These are phyloP conservation scores for Kluyveromyces aestuarii DNA, from an alignment of 805 yeast genomes.

Conservation along the genomic window DNA sequence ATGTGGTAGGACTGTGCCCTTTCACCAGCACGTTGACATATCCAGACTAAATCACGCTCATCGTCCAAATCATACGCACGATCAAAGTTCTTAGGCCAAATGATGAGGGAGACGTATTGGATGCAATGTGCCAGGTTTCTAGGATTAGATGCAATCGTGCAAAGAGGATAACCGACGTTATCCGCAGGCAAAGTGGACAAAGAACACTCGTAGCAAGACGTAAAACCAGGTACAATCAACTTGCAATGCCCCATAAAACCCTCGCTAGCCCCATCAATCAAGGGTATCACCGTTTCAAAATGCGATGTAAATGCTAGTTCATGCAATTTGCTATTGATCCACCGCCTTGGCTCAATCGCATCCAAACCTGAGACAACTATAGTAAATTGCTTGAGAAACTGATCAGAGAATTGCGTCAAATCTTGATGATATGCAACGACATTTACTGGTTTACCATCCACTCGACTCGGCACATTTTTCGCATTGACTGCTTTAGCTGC, in stretches of 20 bases:
- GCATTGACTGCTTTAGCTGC: constrained; percentile 55
- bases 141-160: constrained; percentile 94
- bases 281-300: constrained; percentile 44
- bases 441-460: constrained; percentile 30
- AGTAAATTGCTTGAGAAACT: constrained; percentile 58
- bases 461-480: constrained; percentile 6
- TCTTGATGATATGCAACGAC: constrained; percentile 55
- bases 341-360: constrained; percentile 80
- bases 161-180: constrained; percentile 70
- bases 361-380: constrained; percentile 83
- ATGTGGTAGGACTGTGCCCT: constrained; percentile 64
- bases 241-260: constrained; percentile 90
- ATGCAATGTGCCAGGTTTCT: constrained; percentile 89
- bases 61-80: constrained; percentile 57
- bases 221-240: constrained; percentile 72
- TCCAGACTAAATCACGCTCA: constrained; percentile 55
- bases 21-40: constrained; percentile 42
- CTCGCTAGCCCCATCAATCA: constrained; percentile 94
- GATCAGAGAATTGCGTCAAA: constrained; percentile 53
- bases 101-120: constrained; percentile 75
- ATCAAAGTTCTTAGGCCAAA: constrained; percentile 52
- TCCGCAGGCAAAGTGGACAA: constrained; percentile 56
- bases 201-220: constrained; percentile 92
- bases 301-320: constrained; percentile 48
- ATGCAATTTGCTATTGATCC: constrained; percentile 70